Evolutionary conservation across 805 yeast species (phyloP), one percentile per base, ranked within the genome.

Genomic region (Metschnikowia proteae): DNA sequence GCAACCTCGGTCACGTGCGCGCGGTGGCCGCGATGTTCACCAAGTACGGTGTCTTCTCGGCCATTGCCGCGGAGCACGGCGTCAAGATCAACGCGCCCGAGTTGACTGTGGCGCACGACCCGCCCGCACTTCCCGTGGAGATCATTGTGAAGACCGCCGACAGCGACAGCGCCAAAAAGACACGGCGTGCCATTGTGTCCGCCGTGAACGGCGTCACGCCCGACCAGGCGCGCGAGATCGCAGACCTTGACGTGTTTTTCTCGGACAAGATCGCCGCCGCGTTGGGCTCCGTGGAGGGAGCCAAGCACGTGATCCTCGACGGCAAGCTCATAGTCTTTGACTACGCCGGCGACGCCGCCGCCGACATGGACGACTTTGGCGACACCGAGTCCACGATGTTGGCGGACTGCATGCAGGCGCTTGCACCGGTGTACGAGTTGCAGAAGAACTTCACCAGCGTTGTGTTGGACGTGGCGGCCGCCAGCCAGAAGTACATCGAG

Each of bases 191-290:
- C 17, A 74, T 94, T 50, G 88, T 94, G 49, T 74, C 80, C 32
- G 67, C 76, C 22, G 96, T 94, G 47, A 90, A 88, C 67, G 71
- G 74, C 45, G 75, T 84, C 47, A 73, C 88, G 6, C 96, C 97
- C 32, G 72, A 78, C 38, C 79, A 80, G 50, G 78, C 88, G 31
- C 68, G 70, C 51, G 69, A 71, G 8, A 69, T 88, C 38, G 62
- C 71, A 6, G 96, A 87, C 58, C 77, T 92, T 54, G 88, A 86
- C 56, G 67, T 81, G 9, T 81, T 85, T 60, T 79, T 86, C 51
- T 63, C 75, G 43, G 60, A 65, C 17, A 74, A 73, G 52, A 74
- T 85, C 13, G 74, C 73, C 3, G 55, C 58, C 25, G 64, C 65
- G n/a, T 66, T 76, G 51, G 70, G 60, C 10, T 52, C 66, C n/a